Base-by-base conservation (phyloP, 2,329 filamentous ascomycete genomes). In the Apiospora sp. region DNA sequence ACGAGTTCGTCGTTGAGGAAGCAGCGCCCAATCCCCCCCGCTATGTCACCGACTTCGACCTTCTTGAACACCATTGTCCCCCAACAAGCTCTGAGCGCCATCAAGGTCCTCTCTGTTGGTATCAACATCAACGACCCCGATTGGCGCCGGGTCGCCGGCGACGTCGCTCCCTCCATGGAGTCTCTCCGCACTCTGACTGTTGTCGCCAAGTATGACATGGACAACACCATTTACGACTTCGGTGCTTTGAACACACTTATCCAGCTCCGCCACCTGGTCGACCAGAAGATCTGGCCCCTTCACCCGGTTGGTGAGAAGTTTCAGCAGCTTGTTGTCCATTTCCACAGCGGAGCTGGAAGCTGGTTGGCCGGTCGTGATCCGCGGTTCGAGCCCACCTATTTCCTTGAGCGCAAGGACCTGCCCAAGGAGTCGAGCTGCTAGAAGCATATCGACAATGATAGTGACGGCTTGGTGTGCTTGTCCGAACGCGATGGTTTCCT, bases 301-400 rank as follows among this genome's bases (percentile, higher is more conserved):
- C 0, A 1, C 3, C 1, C 24, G 1, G 4, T 54, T 8, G 24
- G 12, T 16, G 10, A 14, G 0, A 3, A 16, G 2, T 54, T 30
- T 16, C 12, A 30, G 10, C 49, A 54, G 12, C 12, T 54, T 1
- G 12, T 16, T 4, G 24, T 30, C 0, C 24, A 54, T 4, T 8
- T 54, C 4, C 24, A 54, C 24, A 54, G 49, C 24, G 49, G 49
- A 13, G 24, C 24, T 4, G 49, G 24, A 4, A 54, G 49, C 12
- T 30, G 1, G 24, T 10, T 16, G 1, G 24, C 24, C 24, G n/a
- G n/a, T 5, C 24, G 49, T 0, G 49, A 54, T 16, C 12, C 12
- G 4, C 24, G 24, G 0, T 1, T 54, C 3, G 49, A 54, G 13
- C 49, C 49, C 0, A 30, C 24, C 2, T 54, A 54, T 13, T 54